Evolutionary conservation across 176 grass and related monocot genomes (phyloP).

Genomic region (Aechmea fasciata): DNA sequence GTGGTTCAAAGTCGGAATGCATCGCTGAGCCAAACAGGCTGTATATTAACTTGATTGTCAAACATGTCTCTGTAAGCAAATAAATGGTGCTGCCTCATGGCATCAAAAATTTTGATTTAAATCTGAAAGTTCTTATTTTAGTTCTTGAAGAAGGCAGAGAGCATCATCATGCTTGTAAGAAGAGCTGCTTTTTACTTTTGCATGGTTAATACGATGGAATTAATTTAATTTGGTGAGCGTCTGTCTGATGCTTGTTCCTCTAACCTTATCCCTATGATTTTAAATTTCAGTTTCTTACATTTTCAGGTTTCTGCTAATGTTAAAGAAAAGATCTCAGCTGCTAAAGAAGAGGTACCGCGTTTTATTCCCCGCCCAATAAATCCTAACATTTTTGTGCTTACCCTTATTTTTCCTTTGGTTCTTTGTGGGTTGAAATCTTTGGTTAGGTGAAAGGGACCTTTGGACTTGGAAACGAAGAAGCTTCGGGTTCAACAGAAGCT

Average conservation of each 20-base stretch:
- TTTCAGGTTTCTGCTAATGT: constrained; percentile 32
- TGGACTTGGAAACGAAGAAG: constrained; percentile 50
- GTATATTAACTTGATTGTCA: no score
- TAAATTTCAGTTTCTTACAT: constrained; percentile 11
- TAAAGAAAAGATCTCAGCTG: constrained; percentile 33
- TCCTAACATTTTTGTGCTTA: background rate
- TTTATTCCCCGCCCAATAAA: no score
- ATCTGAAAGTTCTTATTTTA: background rate
- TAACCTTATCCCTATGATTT: background rate
- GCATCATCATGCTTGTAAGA: constrained; percentile 2
- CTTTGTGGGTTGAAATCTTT: background rate
- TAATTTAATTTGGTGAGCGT: background rate
- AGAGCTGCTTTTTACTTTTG: background rate
- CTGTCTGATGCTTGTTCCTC: background rate
- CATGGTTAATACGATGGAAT: background rate
- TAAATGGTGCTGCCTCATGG: no score
- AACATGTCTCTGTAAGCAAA: no score
- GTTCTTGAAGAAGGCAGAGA: background rate
- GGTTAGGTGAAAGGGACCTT: constrained; percentile 58
- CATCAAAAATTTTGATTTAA: no score
- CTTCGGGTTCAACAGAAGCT: constrained; percentile 28
- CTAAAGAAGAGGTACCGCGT: constrained; percentile 28
- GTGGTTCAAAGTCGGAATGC: no score
- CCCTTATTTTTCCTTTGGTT: background rate
- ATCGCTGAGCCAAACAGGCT: no score